These are phyloP conservation scores for Actinomucor elegans DNA, from an alignment of 371 early-diverging fungal species.

Conservation along the genomic window DNA sequence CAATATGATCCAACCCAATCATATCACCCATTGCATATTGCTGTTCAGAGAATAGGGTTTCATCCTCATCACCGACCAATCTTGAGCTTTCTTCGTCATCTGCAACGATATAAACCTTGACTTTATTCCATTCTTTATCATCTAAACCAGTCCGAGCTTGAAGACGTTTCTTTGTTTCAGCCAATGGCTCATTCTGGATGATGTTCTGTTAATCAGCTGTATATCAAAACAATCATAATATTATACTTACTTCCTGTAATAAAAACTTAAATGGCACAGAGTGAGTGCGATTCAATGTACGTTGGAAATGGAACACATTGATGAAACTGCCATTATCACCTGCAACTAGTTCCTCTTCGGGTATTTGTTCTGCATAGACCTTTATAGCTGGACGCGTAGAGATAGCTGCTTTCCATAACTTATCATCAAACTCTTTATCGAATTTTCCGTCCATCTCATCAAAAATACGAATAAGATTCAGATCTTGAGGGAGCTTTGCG, in stretches of 20 bases:
- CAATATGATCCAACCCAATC: conserved; percentile 74
- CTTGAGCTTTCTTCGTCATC: conserved; percentile 28
- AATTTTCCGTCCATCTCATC: conserved; percentile 22
- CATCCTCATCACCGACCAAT: conserved; percentile 46
- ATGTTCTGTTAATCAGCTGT: no score
- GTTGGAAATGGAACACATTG: conserved; percentile 77
- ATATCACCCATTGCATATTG: conserved; percentile 34
- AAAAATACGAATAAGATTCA: conserved; percentile 15
- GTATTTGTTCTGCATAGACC: conserved; percentile 50
- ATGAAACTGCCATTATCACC: conserved; percentile 38
- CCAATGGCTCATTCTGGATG: conserved; percentile 67
- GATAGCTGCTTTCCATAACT: conserved; percentile 8
- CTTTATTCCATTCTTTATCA: conserved; percentile 87
- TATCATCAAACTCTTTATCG: conserved; percentile 14
- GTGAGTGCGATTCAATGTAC: conserved; percentile 67
- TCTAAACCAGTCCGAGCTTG: conserved; percentile 70
- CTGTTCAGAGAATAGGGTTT: conserved; percentile 5
- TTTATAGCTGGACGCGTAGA: conserved; percentile 6
- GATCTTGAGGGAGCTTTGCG: conserved; percentile 1
- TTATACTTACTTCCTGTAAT: conserved; percentile 51
- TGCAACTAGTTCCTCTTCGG: conserved; percentile 53
- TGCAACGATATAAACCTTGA: conserved; percentile 61
- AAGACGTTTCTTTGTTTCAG: conserved; percentile 72
- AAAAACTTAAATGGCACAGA: conserved; percentile 83
- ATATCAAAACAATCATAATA: no score